Evolutionary conservation across 345 rosid genomes (phyloP), one percentile per base, ranked within the genome.

Genomic region (Erucastrum elatum): DNA sequence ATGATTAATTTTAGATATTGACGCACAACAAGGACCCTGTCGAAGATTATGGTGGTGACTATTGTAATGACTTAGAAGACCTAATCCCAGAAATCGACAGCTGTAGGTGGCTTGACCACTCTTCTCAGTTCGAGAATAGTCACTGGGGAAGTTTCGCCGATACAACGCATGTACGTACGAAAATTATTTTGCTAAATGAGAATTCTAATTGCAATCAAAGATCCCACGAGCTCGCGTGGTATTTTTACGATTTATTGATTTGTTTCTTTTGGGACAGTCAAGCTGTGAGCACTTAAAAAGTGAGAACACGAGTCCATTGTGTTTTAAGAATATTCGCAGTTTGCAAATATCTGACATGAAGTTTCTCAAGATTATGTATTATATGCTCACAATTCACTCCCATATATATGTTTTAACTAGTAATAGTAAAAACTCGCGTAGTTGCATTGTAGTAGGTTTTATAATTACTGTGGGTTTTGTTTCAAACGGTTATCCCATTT

Each of bases 41-140:
- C 13, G 69, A 68, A 60, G 74, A 68, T 68, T 44, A 44, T 61
- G 79, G 67, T 17, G 79, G 67, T 29, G 66, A 75, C 35, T 68
- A 75, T 12, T 66, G 33, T 58, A 16, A 75, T 41, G 74, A 30
- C 63, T 60, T 60, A 61, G 75, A 68, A 44, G 80, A 76, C 37
- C 67, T 69, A 41, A 13, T 60, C 62, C 61, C 74, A 30, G 37
- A 60, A 59, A 11, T 41, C 33, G 33, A 17, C 7, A 75, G 27
- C 72, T 39, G 21, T 58, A 39, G 8, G 6, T 56, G 59, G 72
- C 5, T 58, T 75, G 66, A 41, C n/a, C 66, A 25, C 33, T 64
- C 70, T 33, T 56, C 31, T 44, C 34, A 61, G 13, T 55, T 58
- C 26, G 61, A 16, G 29, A 4, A 60, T 16, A 68, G 21, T 21